Base-by-base conservation (phyloP, 2,329 filamentous ascomycete species). In the Cladosporium sp. region DNA sequence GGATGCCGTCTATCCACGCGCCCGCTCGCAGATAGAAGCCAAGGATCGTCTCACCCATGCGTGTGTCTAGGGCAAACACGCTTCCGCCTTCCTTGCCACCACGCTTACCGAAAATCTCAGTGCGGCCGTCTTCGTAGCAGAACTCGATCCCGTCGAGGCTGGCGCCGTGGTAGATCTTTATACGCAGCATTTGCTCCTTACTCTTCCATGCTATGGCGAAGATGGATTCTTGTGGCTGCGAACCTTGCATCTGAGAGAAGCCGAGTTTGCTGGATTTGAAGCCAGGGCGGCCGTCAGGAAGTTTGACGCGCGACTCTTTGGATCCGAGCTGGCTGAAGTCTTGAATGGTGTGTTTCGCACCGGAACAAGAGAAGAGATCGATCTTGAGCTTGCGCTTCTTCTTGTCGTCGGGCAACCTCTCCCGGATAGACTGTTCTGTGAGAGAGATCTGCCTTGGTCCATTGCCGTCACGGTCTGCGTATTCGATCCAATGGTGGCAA, bases 101-200 rank as follows among this genome's bases (percentile, higher is more conserved):
- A 63, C 85, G 84, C 73, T 92, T 93, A 48, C 95, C 95, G 81
- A 99, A 96, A 3, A 97, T 77, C 75, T 97, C 92, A 63, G 84
- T 90, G 0, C 91, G 90, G 18, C 86, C 85, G 76, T 98, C 93
- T 73, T 98, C 94, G 74, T 97, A 98, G 66, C 91, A 84, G 77
- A 99, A 98, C 76, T 98, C 94, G 23, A 99, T 78, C 0, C 95
- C 95, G 75, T 96, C 90, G 14, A 98, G 75, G 4, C 89, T 89
- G 66, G 83, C 81, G 1, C 91, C 92, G 71, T 92, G 89, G 74
- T 93, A 96, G 16, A 96, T 83, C 66, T 88, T 85, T 65, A 97
- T 85, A 5, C 86, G 86, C 1, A 88, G 89, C 68, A 98, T 82
- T 32, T 97, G 84, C 68, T 93, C 90, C 34, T 87, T 90, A 68